Evolutionary conservation across 2,329 filamentous ascomycete species (phyloP).

Genomic region (Mycogone perniciosa): DNA sequence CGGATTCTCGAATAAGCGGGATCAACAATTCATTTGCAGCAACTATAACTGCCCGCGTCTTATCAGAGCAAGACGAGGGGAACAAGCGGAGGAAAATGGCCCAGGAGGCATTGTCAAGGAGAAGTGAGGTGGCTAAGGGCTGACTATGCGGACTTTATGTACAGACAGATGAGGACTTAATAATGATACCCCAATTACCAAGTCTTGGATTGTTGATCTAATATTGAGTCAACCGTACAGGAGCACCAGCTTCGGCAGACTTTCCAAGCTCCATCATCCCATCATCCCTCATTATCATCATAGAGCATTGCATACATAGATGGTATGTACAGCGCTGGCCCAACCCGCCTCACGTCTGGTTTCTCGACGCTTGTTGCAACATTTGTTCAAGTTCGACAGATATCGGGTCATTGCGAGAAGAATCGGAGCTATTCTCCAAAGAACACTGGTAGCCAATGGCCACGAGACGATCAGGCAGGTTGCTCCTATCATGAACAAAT

Average conservation of each 20-base stretch:
- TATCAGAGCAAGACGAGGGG: constrained; percentile 77
- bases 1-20: constrained; percentile 40
- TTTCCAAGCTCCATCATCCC: too few relatives aligned
- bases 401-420: neutral
- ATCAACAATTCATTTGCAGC: constrained; percentile 90
- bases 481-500: constrained; percentile 8
- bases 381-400: neutral
- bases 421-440: too few relatives aligned
- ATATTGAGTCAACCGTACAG: too few relatives aligned
- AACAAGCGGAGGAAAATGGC: constrained; percentile 72
- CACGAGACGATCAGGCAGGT: constrained; percentile 9
- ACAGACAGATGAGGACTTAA: neutral
- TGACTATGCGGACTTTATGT: constrained; percentile 1
- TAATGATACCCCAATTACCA: constrained; percentile 10
- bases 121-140: constrained; percentile 6
- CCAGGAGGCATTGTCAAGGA: constrained; percentile 9
- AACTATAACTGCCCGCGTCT: constrained; percentile 74
- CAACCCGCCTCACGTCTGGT: too few relatives aligned
- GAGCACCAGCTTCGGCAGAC: neutral
- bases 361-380: neutral
- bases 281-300: too few relatives aligned
- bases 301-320: too few relatives aligned
- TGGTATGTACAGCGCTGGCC: too few relatives aligned
- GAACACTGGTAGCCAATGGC: neutral
- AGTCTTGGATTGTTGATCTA: too few relatives aligned